Percentiles rank a stretch among this genome's conserved stretches.
Evolutionary conservation across 768 basidiomycete species (phyloP).

Genomic region (Dioszegia aurantiaca): DNA sequence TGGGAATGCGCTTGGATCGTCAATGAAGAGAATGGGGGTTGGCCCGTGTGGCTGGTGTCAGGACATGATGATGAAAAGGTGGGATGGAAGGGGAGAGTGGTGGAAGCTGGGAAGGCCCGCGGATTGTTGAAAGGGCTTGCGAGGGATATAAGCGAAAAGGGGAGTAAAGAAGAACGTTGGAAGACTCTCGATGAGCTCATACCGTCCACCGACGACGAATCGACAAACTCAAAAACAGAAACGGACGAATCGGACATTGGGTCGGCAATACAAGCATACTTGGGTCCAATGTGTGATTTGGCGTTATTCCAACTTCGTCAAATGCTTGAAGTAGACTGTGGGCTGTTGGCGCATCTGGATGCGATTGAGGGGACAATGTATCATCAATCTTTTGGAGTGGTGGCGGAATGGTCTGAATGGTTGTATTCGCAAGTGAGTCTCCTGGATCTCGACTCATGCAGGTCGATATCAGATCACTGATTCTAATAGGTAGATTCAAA

Average conservation of each 20-base stretch:
- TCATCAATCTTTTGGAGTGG: slow-evolving; percentile 19
- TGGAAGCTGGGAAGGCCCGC: slow-evolving; percentile 43
- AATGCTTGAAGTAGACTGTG: slow-evolving; percentile 41
- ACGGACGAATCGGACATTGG: too few species aligned
- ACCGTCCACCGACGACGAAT: background rate
- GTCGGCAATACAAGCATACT: slow-evolving; percentile 1
- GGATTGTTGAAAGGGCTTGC: slow-evolving; percentile 22
- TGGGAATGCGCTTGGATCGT: slow-evolving; percentile 35
- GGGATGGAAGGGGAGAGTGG: slow-evolving; percentile 16
- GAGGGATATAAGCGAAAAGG: background rate
- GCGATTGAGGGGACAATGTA: slow-evolving; percentile 42
- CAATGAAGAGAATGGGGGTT: slow-evolving; percentile 21
- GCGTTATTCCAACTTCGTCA: slow-evolving; percentile 28
- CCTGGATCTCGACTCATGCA: too few species aligned
- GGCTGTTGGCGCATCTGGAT: slow-evolving; percentile 39
- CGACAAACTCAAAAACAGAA: too few species aligned
- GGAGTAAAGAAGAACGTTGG: background rate
- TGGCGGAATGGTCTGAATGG: slow-evolving; percentile 33
- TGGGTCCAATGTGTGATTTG: slow-evolving; percentile 29
- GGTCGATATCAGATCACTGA: too few species aligned
- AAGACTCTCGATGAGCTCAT: background rate
- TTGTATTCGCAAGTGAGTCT: slow-evolving; percentile 34
- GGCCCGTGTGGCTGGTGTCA: slow-evolving; percentile 40
- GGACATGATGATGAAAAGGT: slow-evolving; percentile 12
- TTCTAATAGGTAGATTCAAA: slow-evolving; percentile 8